A percentile compares a stretch with the other conserved stretches of the same genome.
Conservation (phyloP, 177 flowering plant genomes). For the Vitis hybrid region DNA sequence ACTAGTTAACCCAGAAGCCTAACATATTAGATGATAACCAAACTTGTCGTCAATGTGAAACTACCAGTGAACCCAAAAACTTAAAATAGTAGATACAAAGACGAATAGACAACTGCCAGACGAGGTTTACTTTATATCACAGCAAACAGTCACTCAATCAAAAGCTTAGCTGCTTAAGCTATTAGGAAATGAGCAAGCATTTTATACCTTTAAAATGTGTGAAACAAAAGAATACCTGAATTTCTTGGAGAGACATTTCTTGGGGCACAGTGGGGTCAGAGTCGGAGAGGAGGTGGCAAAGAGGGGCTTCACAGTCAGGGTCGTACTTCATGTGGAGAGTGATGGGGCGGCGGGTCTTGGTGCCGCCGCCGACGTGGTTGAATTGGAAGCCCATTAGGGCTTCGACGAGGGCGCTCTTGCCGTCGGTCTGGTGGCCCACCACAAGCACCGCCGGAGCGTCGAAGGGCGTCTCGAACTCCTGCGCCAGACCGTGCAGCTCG, state of each 20-base stretch:
- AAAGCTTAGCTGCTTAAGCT: no score
- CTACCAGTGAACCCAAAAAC: no score
- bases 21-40: no score
- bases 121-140: no score
- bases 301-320: conserved; percentile 60
- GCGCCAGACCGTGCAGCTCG: conserved; percentile 87
- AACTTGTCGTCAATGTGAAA: no score
- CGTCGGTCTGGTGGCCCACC: conserved; percentile 98
- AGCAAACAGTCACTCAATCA: no score
- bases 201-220: neutral
- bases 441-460: conserved; percentile 95
- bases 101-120: no score
- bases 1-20: no score
- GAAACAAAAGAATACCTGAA: conserved; percentile 49
- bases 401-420: conserved; percentile 94
- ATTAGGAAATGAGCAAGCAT: neutral
- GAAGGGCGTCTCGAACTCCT: conserved; percentile 83
- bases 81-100: no score
- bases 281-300: conserved; percentile 67
- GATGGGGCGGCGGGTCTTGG: conserved; percentile 98
- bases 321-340: conserved; percentile 95
- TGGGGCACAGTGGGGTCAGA: conserved; percentile 47
- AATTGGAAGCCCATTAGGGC: conserved; percentile 99
- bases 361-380: conserved; percentile 99
- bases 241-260: conserved; percentile 62